These are phyloP conservation scores for Fusarium chaquense DNA, from an alignment of 2,329 filamentous ascomycete genomes.

Conservation along the genomic window DNA sequence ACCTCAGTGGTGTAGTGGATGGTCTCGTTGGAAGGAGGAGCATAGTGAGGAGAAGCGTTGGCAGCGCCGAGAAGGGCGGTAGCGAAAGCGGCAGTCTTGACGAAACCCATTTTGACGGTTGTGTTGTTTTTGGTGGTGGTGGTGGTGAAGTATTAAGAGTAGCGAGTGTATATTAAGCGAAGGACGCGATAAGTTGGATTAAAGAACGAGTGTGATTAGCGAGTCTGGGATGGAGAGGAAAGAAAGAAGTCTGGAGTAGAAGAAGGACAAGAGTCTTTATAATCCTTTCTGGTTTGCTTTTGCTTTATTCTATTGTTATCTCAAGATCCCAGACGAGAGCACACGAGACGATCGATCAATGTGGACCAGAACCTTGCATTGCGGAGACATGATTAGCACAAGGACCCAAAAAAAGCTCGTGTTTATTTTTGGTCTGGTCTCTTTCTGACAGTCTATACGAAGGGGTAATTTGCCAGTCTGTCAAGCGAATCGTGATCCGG, in stretches of 20 bases:
- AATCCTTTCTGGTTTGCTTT: not conserved
- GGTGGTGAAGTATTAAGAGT: not conserved
- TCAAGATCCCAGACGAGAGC: not conserved
- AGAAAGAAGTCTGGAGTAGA: not conserved
- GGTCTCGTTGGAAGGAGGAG: slow-evolving; percentile 39
- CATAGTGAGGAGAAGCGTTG: slow-evolving; percentile 34
- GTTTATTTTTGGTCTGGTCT: slow-evolving; percentile 28
- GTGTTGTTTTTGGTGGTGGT: not conserved
- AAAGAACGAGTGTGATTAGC: slow-evolving; percentile 6
- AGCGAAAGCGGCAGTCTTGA: slow-evolving; percentile 36
- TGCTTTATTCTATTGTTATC: slow-evolving; percentile 6
- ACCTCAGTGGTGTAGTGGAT: slow-evolving; percentile 70
- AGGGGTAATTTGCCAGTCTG: slow-evolving; percentile 16
- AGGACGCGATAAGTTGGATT: slow-evolving; percentile 17
- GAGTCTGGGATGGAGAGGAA: slow-evolving; percentile 14
- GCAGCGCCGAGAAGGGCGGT: slow-evolving; percentile 34
- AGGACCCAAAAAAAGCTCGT: slow-evolving; percentile 19
- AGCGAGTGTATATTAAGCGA: slow-evolving; percentile 26
- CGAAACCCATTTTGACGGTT: slow-evolving; percentile 41
- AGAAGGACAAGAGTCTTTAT: slow-evolving; percentile 4
- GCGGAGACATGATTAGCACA: slow-evolving; percentile 17
- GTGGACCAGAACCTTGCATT: not conserved
- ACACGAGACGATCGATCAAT: slow-evolving; percentile 10
- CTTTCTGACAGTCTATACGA: slow-evolving; percentile 12
- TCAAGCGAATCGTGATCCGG: slow-evolving; percentile 3